Evolutionary conservation across 1,284 basidiomycete species (phyloP), one percentile per base, ranked within the genome.

Genomic region (Ustilago loliicola): DNA sequence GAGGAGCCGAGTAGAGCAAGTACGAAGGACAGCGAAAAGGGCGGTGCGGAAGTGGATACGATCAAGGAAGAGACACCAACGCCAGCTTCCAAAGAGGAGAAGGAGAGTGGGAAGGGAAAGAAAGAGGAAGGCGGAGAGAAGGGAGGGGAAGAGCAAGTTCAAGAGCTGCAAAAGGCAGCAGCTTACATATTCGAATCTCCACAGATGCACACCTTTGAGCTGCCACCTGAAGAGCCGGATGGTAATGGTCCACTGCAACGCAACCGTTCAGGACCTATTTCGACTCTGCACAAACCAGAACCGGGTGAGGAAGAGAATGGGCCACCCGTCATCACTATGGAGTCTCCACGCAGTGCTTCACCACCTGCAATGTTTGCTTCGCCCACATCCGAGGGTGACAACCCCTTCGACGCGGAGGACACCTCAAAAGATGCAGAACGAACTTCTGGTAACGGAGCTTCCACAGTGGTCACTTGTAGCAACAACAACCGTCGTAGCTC

Each of bases 141-240:
- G 25, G 27, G 25, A 29, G 42, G 11, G 5, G 23, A 55, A 3
- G 42, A 57, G 23, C 58, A 58, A 23, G 45, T 66, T 10, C 32
- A 58, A 11, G 58, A 50, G 11, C 30, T 74, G 7, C 32, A 69
- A 53, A 58, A 52, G 5, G 66, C 62, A 17, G 72, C 72, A 0
- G 66, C 72, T 1, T 17, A 34, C 45, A 68, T 74, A 59, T 74
- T 74, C 30, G 72, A 74, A 27, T 69, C 66, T 17, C 66, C 66
- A 15, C 66, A 74, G 51, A 64, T 68, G 66, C 72, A 74, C 4
- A 73, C 71, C 15, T 73, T 74, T n/a, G 66, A 74, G 40, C 58
- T 74, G 15, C 62, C 66, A 11, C 51, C 32, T 0, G 48, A 65
- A 25, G 72, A 74, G 27, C 72, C 72, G 3, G 45, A 62, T 48